phyloP scores from a whole-genome alignment of 192 early-diverging fungal species.

The Radiomyces spectabilis region DNA sequence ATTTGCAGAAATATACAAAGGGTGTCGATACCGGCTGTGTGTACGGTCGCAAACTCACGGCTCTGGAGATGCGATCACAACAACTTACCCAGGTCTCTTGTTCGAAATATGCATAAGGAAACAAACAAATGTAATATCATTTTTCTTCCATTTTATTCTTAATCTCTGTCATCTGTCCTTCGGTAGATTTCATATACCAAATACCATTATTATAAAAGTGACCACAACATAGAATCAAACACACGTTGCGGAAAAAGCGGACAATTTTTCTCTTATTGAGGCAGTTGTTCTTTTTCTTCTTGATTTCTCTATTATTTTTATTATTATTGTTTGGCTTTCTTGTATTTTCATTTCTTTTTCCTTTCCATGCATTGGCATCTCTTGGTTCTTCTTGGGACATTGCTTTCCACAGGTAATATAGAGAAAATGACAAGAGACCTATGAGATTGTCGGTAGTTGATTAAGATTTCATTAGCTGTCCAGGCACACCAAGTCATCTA shows the following conservation, averaged over 20 bases:
- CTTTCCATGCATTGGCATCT: no score
- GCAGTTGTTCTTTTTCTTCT: neutral
- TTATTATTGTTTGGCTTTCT: neutral
- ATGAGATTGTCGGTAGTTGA: no score
- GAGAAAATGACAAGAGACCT: no score
- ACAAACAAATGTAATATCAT: neutral
- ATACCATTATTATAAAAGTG: no score
- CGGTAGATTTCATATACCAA: neutral
- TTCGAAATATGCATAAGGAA: constrained; percentile 8
- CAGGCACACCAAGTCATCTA: neutral
- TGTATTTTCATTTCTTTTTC: neutral
- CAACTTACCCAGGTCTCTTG: constrained; percentile 13
- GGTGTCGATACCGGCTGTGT: constrained; percentile 70
- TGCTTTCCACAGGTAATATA: neutral
- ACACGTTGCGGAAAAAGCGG: no score
- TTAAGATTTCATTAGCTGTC: no score
- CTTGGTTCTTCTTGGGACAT: neutral
- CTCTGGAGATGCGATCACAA: constrained; percentile 28
- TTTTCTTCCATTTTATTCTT: neutral
- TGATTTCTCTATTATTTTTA: neutral
- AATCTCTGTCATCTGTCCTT: neutral
- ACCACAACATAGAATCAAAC: no score
- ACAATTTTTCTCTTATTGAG: no score
- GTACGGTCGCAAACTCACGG: constrained; percentile 55
- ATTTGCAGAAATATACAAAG: constrained; percentile 43